A percentile compares a stretch with the other conserved stretches of the same genome.
phyloP scores from a whole-genome alignment of 73 alveolate genomes.

The Tetrahymena elliotti region DNA sequence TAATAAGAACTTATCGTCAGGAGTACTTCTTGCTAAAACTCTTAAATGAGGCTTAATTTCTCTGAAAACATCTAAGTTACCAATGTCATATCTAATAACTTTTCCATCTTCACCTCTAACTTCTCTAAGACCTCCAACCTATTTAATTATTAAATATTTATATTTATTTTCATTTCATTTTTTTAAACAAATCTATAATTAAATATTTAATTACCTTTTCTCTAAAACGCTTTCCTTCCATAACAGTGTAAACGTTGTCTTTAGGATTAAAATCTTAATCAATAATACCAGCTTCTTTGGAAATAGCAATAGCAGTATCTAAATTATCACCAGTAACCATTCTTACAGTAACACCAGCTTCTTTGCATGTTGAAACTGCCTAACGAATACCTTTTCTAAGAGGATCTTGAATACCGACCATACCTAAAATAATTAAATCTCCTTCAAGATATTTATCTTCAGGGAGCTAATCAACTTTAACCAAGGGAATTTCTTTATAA shows the following conservation, averaged over 20 bases:
- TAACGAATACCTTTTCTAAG: constrained; percentile 77
- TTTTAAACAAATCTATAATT: constrained; percentile 6
- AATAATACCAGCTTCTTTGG: constrained; percentile 78
- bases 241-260: constrained; percentile 65
- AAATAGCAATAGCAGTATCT: constrained; percentile 89
- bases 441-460: constrained; percentile 49
- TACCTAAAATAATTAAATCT: constrained; percentile 43
- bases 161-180: constrained; percentile 6
- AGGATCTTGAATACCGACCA: constrained; percentile 86
- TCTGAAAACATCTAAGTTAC: constrained; percentile 58
- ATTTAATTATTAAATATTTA: constrained; percentile 39
- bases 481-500: constrained; percentile 57
- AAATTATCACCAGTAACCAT: constrained; percentile 94
- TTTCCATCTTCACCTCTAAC: constrained; percentile 53
- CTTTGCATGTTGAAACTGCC: constrained; percentile 69
- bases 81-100: constrained; percentile 50
- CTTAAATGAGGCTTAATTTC: constrained; percentile 72
- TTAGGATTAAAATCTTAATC: constrained; percentile 51
- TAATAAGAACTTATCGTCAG: constrained; percentile 83
- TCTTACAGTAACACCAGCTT: constrained; percentile 82
- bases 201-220: constrained; percentile 24
- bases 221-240: constrained; percentile 80
- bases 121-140: constrained; percentile 44
- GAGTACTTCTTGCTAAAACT: constrained; percentile 91
- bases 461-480: constrained; percentile 39